A percentile compares a stretch with the other conserved stretches of the same genome.
These are phyloP conservation scores for Thermoascus crustaceus DNA, from an alignment of 2,329 filamentous ascomycete species.

Conservation along the genomic window DNA sequence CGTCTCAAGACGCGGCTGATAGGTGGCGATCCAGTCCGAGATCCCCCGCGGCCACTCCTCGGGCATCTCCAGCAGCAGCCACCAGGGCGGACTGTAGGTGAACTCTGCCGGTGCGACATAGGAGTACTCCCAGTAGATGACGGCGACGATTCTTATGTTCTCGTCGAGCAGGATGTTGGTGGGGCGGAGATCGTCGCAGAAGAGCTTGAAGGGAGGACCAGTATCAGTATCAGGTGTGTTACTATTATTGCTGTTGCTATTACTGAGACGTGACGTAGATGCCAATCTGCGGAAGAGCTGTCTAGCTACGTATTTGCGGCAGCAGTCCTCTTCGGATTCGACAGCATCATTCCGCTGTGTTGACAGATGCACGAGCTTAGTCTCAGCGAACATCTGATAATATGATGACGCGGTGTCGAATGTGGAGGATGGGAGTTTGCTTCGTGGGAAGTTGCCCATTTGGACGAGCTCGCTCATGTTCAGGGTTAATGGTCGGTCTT, in stretches of 20 bases:
- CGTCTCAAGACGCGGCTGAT: constrained; percentile 8
- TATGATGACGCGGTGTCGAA: constrained; percentile 32
- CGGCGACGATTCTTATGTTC: constrained; percentile 11
- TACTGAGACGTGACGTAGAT: constrained; percentile 5
- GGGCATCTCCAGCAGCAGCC: constrained; percentile 21
- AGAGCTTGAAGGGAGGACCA: constrained; percentile 17
- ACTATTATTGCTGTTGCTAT: too few relatives aligned
- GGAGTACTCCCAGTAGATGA: constrained; percentile 24
- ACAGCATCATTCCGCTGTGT: constrained; percentile 34
- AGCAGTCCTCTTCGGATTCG: constrained; percentile 15
- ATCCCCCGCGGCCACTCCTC: constrained; percentile 13
- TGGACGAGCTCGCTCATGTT: constrained; percentile 36
- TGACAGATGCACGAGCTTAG: constrained; percentile 34
- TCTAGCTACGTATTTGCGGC: constrained; percentile 15
- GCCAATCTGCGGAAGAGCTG: constrained; percentile 15
- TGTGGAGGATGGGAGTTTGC: constrained; percentile 9
- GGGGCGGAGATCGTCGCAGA: constrained; percentile 21
- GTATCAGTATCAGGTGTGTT: too few relatives aligned
- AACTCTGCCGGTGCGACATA: constrained; percentile 15
- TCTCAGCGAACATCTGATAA: constrained; percentile 31
- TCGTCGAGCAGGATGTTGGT: constrained; percentile 19
- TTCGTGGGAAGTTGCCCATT: constrained; percentile 15
- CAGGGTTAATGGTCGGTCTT: constrained; percentile 30
- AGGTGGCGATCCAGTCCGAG: constrained; percentile 10
- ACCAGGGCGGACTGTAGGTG: constrained; percentile 11